Conservation (phyloP, 768 basidiomycete genomes). For the Rhodocollybia butyracea region DNA sequence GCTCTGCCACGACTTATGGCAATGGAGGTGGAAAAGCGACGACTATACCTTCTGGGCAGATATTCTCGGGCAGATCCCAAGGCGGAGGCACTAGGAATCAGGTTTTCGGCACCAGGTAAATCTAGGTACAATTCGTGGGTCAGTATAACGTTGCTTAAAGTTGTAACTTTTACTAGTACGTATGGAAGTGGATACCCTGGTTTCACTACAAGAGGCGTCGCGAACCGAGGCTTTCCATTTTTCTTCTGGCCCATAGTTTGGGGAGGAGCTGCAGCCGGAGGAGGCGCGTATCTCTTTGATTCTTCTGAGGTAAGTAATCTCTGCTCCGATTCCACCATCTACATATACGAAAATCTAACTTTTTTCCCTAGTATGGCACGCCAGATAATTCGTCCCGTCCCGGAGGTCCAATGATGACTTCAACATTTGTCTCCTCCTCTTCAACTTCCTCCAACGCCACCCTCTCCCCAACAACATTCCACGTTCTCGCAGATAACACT, state of each 20-base stretch:
- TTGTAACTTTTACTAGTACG: constrained; percentile 27
- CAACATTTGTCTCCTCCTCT: constrained; percentile 24
- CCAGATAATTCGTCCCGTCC: constrained; percentile 29
- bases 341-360: background rate
- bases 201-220: constrained; percentile 28
- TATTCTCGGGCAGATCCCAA: constrained; percentile 28
- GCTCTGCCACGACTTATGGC: constrained; percentile 26
- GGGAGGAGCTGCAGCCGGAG: constrained; percentile 20
- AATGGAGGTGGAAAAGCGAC: constrained; percentile 24
- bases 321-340: background rate
- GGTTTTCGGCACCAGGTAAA: constrained; percentile 32
- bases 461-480: constrained; percentile 24
- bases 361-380: constrained; percentile 27
- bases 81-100: constrained; percentile 38
- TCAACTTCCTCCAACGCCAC: constrained; percentile 6
- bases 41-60: constrained; percentile 26
- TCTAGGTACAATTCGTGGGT: constrained; percentile 9
- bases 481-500: constrained; percentile 33
- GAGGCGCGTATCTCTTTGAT: constrained; percentile 28
- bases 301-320: constrained; percentile 32
- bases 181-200: constrained; percentile 52
- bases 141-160: background rate
- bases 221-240: constrained; percentile 40
- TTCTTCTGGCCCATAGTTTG: constrained; percentile 47
- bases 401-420: constrained; percentile 30